Base-by-base conservation (phyloP, 1,139 yeast species). In the Arxiozyma telluris region DNA sequence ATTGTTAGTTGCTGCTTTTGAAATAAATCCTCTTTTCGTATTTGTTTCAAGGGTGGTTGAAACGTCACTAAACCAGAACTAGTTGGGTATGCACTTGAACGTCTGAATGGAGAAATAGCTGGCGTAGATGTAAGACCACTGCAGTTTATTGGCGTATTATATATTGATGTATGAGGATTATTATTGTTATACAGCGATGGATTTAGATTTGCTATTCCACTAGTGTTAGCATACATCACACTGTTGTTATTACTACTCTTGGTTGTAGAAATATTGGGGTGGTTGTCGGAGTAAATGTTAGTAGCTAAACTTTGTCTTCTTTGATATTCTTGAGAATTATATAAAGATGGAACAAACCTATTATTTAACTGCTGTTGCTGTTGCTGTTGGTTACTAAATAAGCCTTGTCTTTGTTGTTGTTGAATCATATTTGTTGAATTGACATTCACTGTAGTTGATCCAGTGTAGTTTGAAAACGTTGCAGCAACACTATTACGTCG, bases 281-380 rank as follows among this genome's bases (percentile, higher is more conserved):
- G 44, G 47, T 45, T 51, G 20, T 46, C 54, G 4, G 63, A 47
- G 50, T 54, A 58, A 34, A 53, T 57, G 20, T 59, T 55, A n/a
- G 65, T 59, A 2, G 68, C 68, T 5, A 67, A 61, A 51, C 76
- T 73, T 54, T 73, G 76, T 53, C 78, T 67, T 63, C 78, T 65
- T 49, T 66, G 69, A 27, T 64, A 57, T 41, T 72, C 74, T 44
- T 61, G 64, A 23, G 60, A 56, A 51, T 63, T 52, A 39, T 51
- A 57, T 30, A 58, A 46, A 1, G 57, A 55, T 22, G 57, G 59
- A n/a, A 57, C 48, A 43, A 57, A 52, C 25, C 57, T 51, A 22
- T 54, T 50, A 48, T 52, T 55, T 23, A 57, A 47, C 15, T 50
- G 55, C 30, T 57, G 55, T 39, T 55, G 57, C 44, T 54, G 55